These are phyloP conservation scores for Pezicula neosporulosa DNA, from an alignment of 2,329 filamentous ascomycete genomes.

Conservation along the genomic window DNA sequence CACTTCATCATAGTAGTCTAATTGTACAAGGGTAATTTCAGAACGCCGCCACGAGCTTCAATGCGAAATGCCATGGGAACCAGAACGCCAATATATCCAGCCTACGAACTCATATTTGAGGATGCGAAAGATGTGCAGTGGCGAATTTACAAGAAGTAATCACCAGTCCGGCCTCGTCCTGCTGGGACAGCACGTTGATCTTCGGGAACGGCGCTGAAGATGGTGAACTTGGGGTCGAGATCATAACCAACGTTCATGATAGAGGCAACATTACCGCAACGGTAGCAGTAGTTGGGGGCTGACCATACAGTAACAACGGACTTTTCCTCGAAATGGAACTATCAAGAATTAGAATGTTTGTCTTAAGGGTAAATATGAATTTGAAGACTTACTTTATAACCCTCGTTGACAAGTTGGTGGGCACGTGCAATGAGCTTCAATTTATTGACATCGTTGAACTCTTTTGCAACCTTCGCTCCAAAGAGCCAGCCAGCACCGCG, in stretches of 20 bases:
- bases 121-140: neutral
- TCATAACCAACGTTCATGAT: constrained; percentile 90
- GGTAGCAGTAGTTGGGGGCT: constrained; percentile 43
- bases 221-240: constrained; percentile 86
- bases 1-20: neutral
- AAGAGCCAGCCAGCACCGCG: constrained; percentile 56
- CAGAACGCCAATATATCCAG: neutral
- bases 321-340: constrained; percentile 93
- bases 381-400: constrained; percentile 55
- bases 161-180: constrained; percentile 61
- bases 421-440: constrained; percentile 69
- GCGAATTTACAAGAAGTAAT: constrained; percentile 57
- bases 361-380: neutral
- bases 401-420: constrained; percentile 74
- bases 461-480: constrained; percentile 65
- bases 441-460: constrained; percentile 76
- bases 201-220: constrained; percentile 86
- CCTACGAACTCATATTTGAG: neutral
- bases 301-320: constrained; percentile 80
- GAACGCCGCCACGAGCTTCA: neutral
- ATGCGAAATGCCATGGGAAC: neutral
- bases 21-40: constrained; percentile 1
- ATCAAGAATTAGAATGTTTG: constrained; percentile 24
- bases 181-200: constrained; percentile 77
- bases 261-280: constrained; percentile 55